phyloP scores from a whole-genome alignment of 352 stramenopile genomes.

The Globisporangium irregulare region DNA sequence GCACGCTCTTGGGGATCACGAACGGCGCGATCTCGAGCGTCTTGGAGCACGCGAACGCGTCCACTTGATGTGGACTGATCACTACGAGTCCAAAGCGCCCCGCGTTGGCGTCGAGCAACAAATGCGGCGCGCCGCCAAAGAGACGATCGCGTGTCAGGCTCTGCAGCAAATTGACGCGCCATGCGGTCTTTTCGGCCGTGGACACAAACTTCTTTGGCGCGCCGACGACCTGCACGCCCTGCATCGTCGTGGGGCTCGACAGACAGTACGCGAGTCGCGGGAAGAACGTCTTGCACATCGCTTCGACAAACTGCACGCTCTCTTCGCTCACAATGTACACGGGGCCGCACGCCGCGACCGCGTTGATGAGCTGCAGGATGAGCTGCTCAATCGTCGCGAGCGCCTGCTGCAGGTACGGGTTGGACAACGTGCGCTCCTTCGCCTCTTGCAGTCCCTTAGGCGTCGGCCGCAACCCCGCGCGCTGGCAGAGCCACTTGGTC shows the following conservation, averaged over 20 bases:
- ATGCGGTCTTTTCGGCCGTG: constrained; percentile 44
- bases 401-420: constrained; percentile 42
- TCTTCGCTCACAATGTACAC: constrained; percentile 71
- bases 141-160: constrained; percentile 55
- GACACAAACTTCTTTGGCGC: constrained; percentile 53
- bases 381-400: constrained; percentile 61
- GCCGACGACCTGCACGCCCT: constrained; percentile 59
- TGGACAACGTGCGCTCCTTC: constrained; percentile 43
- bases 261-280: constrained; percentile 62
- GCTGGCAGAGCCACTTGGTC: constrained; percentile 59
- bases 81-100: constrained; percentile 62
- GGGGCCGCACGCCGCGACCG: constrained; percentile 41
- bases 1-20: constrained; percentile 57
- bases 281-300: constrained; percentile 60
- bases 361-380: constrained; percentile 48
- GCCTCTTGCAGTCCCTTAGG: constrained; percentile 36
- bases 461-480: constrained; percentile 43
- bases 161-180: constrained; percentile 51
- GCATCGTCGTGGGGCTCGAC: constrained; percentile 39
- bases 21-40: constrained; percentile 54
- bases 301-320: constrained; percentile 57
- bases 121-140: constrained; percentile 41
- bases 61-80: constrained; percentile 53
- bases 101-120: constrained; percentile 31
- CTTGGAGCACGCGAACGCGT: constrained; percentile 50